Evolutionary conservation across 2,329 filamentous ascomycete genomes (phyloP), one percentile per base, ranked within the genome.

Genomic region (Neophaeococcomyces mojaviensis): DNA sequence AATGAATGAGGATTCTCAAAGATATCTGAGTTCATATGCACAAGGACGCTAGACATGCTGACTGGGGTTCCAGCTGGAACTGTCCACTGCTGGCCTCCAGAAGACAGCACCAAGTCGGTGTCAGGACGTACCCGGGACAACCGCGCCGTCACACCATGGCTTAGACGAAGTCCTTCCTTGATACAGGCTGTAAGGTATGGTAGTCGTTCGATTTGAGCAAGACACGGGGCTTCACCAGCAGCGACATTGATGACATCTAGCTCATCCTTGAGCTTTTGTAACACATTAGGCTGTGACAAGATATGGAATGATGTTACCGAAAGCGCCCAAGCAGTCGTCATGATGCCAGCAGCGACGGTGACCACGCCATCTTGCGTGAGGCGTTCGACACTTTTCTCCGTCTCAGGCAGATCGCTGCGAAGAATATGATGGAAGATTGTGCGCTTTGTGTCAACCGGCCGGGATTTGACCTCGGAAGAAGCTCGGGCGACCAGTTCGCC

Each of bases 151-250:
- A 66, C 61, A 1, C 64, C 67, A 47, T 60, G 58, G 31, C 45
- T 51, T 3, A 66, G 51, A 16, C 64, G 60, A 2, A 67, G 44
- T 1, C 58, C 58, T 52, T 68, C 64, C 34, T 61, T 51, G 34
- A 68, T 58, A 13, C 64, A 54, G 8, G 55, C 64, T 13, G 53
- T 57, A 7, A 64, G 49, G 44, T 60, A 64, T 2, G 56, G 58
- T 2, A 64, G 52, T 15, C 56, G 44, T 36, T 61, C 60, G 3
- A 63, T 39, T 9, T 47, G 51, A 9, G 40, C 37, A 32, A 41
- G 28, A 19, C 28, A 36, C 45, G 38, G 39, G 24, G 28, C 45
- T 46, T 39, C 54, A 28, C 36, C 45, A 35, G 49, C 41, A 0
- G 43, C 30, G 51, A 64, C 57, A 4, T 60, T 52, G 2, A 47